phyloP scores from a whole-genome alignment of 225 moss, liverwort and hornwort species.

The Pleurozium schreberi region DNA sequence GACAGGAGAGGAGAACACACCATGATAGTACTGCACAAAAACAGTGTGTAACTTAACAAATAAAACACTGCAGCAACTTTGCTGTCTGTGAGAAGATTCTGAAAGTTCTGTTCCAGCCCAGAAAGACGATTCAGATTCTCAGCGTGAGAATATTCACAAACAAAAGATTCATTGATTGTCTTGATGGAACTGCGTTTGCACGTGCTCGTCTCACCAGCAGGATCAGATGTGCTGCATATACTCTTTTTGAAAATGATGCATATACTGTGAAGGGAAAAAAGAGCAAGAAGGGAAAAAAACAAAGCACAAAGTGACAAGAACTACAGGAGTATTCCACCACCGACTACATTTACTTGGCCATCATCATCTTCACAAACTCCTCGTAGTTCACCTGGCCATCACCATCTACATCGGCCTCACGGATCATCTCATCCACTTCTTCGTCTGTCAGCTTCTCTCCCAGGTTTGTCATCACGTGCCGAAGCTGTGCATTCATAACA shows the following conservation, averaged over 20 bases:
- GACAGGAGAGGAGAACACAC: not conserved
- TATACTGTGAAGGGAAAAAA: not conserved
- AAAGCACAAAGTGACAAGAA: not conserved
- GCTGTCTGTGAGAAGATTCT: not conserved
- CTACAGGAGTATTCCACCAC: not conserved
- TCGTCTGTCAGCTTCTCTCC: slow-evolving; percentile 90
- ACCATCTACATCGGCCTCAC: slow-evolving; percentile 85
- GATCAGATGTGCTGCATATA: not conserved
- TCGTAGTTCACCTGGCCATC: slow-evolving; percentile 94
- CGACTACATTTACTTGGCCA: slow-evolving; percentile 47
- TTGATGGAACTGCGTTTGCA: not conserved
- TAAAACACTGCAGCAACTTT: not conserved
- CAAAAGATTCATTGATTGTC: slow-evolving; percentile 18
- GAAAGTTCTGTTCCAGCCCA: slow-evolving; percentile 9
- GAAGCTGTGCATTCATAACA: slow-evolving; percentile 36
- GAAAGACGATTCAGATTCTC: not conserved
- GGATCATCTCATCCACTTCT: slow-evolving; percentile 91
- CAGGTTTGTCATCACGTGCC: slow-evolving; percentile 82
- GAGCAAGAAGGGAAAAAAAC: not conserved
- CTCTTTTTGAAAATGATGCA: no score
- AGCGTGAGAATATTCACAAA: slow-evolving; percentile 2
- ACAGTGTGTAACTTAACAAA: not conserved
- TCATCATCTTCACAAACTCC: slow-evolving; percentile 98
- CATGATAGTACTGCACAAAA: not conserved
- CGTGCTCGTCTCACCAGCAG: not conserved